Conservation (phyloP, 1,284 basidiomycete species). For the Lentinula novae-zelandiae region DNA sequence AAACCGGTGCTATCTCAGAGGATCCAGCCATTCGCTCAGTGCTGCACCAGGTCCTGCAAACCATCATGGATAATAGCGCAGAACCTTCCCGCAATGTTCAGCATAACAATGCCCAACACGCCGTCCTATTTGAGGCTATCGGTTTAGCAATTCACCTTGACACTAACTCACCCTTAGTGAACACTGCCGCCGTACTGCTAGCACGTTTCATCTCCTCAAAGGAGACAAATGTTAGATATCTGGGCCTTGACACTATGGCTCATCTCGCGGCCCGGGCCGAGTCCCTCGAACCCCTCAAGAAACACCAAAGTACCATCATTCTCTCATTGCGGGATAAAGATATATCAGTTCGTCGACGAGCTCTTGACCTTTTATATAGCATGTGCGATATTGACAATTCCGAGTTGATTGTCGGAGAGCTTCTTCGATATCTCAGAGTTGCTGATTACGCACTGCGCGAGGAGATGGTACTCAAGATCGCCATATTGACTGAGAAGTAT, state of each 20-base stretch:
- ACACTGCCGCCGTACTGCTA: slow-evolving; percentile 87
- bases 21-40: slow-evolving; percentile 78
- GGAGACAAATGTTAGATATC: slow-evolving; percentile 98
- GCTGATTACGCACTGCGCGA: slow-evolving; percentile 96
- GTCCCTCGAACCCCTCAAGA: slow-evolving; percentile 89
- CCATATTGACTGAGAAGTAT: slow-evolving; percentile 97
- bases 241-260: slow-evolving; percentile 97
- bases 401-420: slow-evolving; percentile 91
- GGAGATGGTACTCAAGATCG: slow-evolving; percentile 99
- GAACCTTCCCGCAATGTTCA: slow-evolving; percentile 94
- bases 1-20: slow-evolving; percentile 43
- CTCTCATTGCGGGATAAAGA: slow-evolving; percentile 94
- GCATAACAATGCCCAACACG: slow-evolving; percentile 98
- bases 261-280: slow-evolving; percentile 93
- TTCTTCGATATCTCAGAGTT: slow-evolving; percentile 88
- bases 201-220: slow-evolving; percentile 96
- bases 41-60: slow-evolving; percentile 83
- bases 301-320: slow-evolving; percentile 95
- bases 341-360: slow-evolving; percentile 92
- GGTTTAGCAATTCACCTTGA: slow-evolving; percentile 96
- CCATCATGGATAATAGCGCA: slow-evolving; percentile 89
- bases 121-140: slow-evolving; percentile 98
- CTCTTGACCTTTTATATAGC: slow-evolving; percentile 94
- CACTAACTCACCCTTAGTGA: slow-evolving; percentile 85
- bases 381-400: slow-evolving; percentile 99